Percentiles rank a stretch among this genome's conserved stretches.
Conservation (phyloP, 2,329 filamentous ascomycete genomes). For the Alternaria hordeiaustralica region DNA sequence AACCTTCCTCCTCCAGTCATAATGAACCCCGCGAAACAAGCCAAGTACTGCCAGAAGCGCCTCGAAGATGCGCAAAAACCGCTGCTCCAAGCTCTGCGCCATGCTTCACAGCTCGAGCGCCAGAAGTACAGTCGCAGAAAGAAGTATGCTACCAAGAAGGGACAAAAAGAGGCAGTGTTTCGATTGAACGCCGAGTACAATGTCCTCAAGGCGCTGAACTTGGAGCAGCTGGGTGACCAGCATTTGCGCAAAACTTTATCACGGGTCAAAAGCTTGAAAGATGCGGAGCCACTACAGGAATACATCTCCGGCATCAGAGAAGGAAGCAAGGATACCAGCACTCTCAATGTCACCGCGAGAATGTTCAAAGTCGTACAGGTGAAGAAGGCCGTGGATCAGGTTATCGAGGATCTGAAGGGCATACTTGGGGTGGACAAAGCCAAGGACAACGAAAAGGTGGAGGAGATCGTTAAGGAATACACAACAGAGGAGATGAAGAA, state of each 20-base stretch:
- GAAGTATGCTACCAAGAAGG: constrained; percentile 59
- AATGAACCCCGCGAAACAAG: constrained; percentile 20
- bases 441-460: constrained; percentile 19
- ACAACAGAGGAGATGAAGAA: constrained; percentile 28
- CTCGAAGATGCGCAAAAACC: constrained; percentile 63
- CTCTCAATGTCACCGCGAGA: constrained; percentile 64
- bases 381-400: constrained; percentile 59
- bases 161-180: constrained; percentile 56
- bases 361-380: constrained; percentile 67
- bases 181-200: constrained; percentile 69
- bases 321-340: constrained; percentile 52
- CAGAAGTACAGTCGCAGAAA: constrained; percentile 73
- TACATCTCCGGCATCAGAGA: constrained; percentile 46
- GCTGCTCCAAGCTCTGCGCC: constrained; percentile 69
- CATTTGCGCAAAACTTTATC: constrained; percentile 64
- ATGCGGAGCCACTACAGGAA: constrained; percentile 56
- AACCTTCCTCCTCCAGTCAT: not conserved
- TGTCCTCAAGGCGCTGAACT: constrained; percentile 64
- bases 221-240: constrained; percentile 57
- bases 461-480: constrained; percentile 17
- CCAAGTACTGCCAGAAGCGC: constrained; percentile 47
- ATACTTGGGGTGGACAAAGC: constrained; percentile 36
- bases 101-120: constrained; percentile 76
- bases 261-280: constrained; percentile 64
- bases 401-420: constrained; percentile 51